Conservation (phyloP, 306 rosid genomes). For the Betula pendula region DNA sequence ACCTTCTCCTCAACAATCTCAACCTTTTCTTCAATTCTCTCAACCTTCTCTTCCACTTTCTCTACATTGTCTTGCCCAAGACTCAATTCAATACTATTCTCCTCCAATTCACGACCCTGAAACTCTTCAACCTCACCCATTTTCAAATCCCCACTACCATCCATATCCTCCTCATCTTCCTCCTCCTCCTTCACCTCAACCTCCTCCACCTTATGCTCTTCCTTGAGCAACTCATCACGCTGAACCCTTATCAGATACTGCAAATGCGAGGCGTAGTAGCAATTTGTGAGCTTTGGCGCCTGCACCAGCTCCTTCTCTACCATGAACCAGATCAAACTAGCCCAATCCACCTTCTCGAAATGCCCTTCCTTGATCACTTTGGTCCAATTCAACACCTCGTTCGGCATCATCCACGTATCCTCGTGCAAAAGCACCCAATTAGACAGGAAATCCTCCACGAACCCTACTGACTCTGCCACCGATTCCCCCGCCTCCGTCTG, state of each 20-base stretch:
- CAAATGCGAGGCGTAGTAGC: slow-evolving; percentile 91
- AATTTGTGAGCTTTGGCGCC: slow-evolving; percentile 42
- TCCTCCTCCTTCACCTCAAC: slow-evolving; percentile 29
- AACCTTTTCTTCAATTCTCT: neutral
- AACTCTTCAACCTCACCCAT: slow-evolving; percentile 42
- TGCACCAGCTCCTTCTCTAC: slow-evolving; percentile 69
- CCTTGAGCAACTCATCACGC: slow-evolving; percentile 50
- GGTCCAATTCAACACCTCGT: slow-evolving; percentile 42
- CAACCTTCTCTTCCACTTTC: slow-evolving; percentile 25
- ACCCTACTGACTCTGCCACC: slow-evolving; percentile 50
- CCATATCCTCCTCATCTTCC: slow-evolving; percentile 41
- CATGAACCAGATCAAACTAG: slow-evolving; percentile 75
- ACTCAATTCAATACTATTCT: slow-evolving; percentile 53
- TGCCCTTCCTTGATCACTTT: slow-evolving; percentile 57
- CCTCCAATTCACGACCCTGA: slow-evolving; percentile 47
- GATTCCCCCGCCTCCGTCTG: slow-evolving; percentile 23
- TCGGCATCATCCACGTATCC: slow-evolving; percentile 62
- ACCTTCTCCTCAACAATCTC: neutral
- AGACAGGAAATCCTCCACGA: slow-evolving; percentile 57
- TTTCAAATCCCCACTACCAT: slow-evolving; percentile 35
- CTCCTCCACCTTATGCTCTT: slow-evolving; percentile 32
- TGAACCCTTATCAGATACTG: slow-evolving; percentile 67
- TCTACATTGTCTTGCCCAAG: slow-evolving; percentile 53
- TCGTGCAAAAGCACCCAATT: slow-evolving; percentile 85
- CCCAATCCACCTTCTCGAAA: slow-evolving; percentile 79